These are phyloP conservation scores for Dianthus caryophyllus DNA, from an alignment of 148 eudicot species.

Conservation along the genomic window DNA sequence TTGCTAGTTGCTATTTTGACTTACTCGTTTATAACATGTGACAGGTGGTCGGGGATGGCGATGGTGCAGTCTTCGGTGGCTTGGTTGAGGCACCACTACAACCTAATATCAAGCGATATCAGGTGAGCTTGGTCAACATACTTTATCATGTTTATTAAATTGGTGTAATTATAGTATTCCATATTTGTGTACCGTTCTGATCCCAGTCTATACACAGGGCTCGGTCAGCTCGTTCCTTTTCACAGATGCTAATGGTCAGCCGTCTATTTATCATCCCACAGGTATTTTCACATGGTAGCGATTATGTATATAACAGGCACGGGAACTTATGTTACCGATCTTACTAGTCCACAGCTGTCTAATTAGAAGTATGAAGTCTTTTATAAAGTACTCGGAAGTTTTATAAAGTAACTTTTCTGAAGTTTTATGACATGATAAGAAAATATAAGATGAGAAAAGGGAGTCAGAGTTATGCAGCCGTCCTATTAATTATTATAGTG, in stretches of 20 bases:
- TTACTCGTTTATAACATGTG: background rate
- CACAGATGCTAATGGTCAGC: slow-evolving; percentile 57
- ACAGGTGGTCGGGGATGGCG: slow-evolving; percentile 88
- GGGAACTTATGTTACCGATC: background rate
- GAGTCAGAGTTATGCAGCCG: too few relatives aligned
- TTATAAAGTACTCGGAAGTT: too few relatives aligned
- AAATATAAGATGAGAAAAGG: too few relatives aligned
- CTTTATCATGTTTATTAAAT: background rate
- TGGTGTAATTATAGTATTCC: slow-evolving; percentile 10
- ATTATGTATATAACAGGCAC: background rate
- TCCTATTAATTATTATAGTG: slow-evolving; percentile 3
- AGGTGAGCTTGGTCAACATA: slow-evolving; percentile 41
- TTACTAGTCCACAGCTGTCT: too few relatives aligned
- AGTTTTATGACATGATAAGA: too few relatives aligned
- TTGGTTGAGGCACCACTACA: slow-evolving; percentile 82
- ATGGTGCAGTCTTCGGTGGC: slow-evolving; percentile 90
- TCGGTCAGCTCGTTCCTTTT: slow-evolving; percentile 75
- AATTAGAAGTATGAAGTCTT: too few relatives aligned
- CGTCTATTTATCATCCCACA: slow-evolving; percentile 66
- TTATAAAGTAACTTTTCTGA: too few relatives aligned
- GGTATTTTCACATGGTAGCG: slow-evolving; percentile 37
- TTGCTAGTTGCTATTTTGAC: background rate
- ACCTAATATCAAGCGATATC: slow-evolving; percentile 62
- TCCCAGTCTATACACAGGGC: slow-evolving; percentile 45
- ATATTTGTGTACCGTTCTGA: slow-evolving; percentile 17